A percentile compares a stretch with the other conserved stretches of the same genome.
These are phyloP conservation scores for Forsythia viridissima DNA, from an alignment of 257 asterid species.

Conservation along the genomic window DNA sequence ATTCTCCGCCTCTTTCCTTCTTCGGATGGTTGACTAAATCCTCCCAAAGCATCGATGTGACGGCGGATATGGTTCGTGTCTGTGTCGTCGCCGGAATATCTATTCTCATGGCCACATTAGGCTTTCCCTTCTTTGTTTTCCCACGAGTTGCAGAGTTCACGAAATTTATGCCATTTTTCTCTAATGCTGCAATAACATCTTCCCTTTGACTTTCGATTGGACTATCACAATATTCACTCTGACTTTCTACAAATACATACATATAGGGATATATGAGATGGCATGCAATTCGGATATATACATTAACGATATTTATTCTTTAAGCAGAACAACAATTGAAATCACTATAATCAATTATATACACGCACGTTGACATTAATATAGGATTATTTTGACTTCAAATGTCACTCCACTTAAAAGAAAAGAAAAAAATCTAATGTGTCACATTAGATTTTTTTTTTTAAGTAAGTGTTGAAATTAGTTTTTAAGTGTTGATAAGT, in stretches of 20 bases:
- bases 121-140: slow-evolving; percentile 56
- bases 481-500: too few species aligned
- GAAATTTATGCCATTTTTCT: slow-evolving; percentile 64
- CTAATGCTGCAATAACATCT: slow-evolving; percentile 62
- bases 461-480: too few species aligned
- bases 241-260: slow-evolving; percentile 38
- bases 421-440: too few species aligned
- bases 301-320: too few species aligned
- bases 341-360: too few species aligned
- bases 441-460: too few species aligned
- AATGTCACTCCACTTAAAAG: too few species aligned
- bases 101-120: slow-evolving; percentile 61
- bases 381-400: too few species aligned
- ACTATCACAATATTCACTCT: slow-evolving; percentile 48
- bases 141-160: slow-evolving; percentile 50
- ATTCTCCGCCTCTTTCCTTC: slow-evolving; percentile 60
- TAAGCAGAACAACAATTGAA: too few species aligned
- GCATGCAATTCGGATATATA: too few species aligned
- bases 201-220: slow-evolving; percentile 48
- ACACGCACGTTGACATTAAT: too few species aligned
- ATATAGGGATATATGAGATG: background rate
- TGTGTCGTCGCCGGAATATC: slow-evolving; percentile 94
- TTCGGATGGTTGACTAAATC: slow-evolving; percentile 69
- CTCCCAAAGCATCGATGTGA: slow-evolving; percentile 84
- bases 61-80: slow-evolving; percentile 67